Evolutionary conservation across 495 filamentous ascomycete genomes (phyloP).

Genomic region (Saxophila tyrrhenica): DNA sequence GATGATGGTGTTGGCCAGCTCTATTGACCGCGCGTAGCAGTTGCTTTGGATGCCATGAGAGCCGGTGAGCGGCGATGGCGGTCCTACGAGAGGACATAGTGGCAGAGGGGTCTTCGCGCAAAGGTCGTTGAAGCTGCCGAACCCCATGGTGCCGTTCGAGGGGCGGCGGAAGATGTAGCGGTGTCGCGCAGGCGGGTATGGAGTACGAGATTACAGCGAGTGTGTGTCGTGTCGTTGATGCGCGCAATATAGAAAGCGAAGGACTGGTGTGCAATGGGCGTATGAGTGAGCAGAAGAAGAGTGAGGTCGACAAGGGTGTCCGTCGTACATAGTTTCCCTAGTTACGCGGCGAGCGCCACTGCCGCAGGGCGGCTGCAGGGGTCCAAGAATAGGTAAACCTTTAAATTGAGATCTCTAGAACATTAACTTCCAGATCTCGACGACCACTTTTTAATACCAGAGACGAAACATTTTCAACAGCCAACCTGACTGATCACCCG

Average conservation of each 20-base stretch:
- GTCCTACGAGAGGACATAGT: constrained; percentile 74
- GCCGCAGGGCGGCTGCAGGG: not conserved
- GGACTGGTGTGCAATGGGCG: not conserved
- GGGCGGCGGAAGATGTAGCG: not conserved
- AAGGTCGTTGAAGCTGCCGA: constrained; percentile 79
- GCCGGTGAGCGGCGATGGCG: constrained; percentile 50
- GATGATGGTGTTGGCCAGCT: constrained; percentile 94
- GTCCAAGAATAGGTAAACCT: not conserved
- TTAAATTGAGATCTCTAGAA: not conserved
- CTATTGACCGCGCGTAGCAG: constrained; percentile 92
- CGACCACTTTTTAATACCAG: too few species aligned
- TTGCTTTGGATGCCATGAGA: constrained; percentile 70
- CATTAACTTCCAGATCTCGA: too few species aligned
- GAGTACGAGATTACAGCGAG: too few species aligned
- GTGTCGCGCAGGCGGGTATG: not conserved
- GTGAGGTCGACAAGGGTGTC: not conserved
- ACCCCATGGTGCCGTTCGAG: constrained; percentile 51
- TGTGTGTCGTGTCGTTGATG: not conserved
- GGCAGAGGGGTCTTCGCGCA: constrained; percentile 78
- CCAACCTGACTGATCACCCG: not conserved
- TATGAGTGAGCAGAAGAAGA: too few species aligned
- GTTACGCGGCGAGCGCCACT: not conserved
- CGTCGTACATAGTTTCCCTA: not conserved
- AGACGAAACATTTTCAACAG: too few species aligned
- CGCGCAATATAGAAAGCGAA: too few species aligned